Evolutionary conservation across 352 stramenopile genomes (phyloP).

Genomic region (Globisporangium ultimum): DNA sequence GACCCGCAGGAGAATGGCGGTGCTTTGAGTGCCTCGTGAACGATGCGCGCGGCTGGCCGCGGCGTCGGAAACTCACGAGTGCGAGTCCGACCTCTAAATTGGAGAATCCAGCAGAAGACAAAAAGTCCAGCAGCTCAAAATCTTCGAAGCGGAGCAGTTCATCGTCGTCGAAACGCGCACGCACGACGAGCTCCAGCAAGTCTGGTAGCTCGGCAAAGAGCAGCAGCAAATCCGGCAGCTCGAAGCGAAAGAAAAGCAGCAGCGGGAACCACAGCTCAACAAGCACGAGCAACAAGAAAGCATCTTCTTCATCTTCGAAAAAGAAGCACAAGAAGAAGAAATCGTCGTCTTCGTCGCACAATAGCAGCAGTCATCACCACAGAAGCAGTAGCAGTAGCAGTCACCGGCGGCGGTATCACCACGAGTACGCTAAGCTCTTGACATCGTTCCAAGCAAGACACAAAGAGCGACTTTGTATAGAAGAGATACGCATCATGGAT

Average conservation of each 20-base stretch:
- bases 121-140: slow-evolving; percentile 16
- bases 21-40: slow-evolving; percentile 90
- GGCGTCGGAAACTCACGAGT: slow-evolving; percentile 32
- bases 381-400: slow-evolving; percentile 38
- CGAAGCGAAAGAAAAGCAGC: slow-evolving; percentile 45
- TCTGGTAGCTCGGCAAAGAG: slow-evolving; percentile 43
- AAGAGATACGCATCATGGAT: slow-evolving; percentile 46
- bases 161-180: slow-evolving; percentile 40
- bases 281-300: slow-evolving; percentile 48
- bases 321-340: slow-evolving; percentile 76
- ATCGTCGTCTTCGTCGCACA: slow-evolving; percentile 54
- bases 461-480: slow-evolving; percentile 50
- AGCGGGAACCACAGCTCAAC: slow-evolving; percentile 31
- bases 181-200: slow-evolving; percentile 27
- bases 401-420: slow-evolving; percentile 54
- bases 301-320: slow-evolving; percentile 38
- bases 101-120: slow-evolving; percentile 9
- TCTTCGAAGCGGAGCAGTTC: slow-evolving; percentile 27
- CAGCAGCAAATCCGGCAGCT: slow-evolving; percentile 39
- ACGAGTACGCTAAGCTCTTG: slow-evolving; percentile 74
- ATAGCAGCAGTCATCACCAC: slow-evolving; percentile 21
- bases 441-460: slow-evolving; percentile 51
- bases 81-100: slow-evolving; percentile 16
- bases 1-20: slow-evolving; percentile 71
- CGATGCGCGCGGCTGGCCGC: slow-evolving; percentile 77